phyloP scores from a whole-genome alignment of 129 eudicot genomes.

The Logfia minima region DNA sequence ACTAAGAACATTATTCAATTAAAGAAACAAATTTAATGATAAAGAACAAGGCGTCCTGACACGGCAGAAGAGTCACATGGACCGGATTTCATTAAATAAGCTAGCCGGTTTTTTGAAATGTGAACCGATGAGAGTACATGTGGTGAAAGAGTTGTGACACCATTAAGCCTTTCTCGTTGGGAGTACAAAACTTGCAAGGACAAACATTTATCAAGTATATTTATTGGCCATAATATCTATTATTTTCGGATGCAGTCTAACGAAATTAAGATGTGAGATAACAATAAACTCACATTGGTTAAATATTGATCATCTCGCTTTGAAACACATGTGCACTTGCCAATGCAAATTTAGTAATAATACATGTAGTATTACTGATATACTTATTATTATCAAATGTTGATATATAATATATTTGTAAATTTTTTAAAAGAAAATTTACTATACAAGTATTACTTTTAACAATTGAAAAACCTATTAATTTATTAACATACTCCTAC shows the following conservation, averaged over 20 bases:
- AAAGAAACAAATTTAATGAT: neutral
- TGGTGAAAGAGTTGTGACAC: constrained; percentile 16
- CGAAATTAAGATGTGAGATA: too few species aligned
- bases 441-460: too few species aligned
- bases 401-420: too few species aligned
- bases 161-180: constrained; percentile 9
- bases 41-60: constrained; percentile 10
- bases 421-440: too few species aligned
- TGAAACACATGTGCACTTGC: too few species aligned
- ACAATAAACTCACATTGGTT: neutral
- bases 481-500: too few species aligned
- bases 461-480: too few species aligned
- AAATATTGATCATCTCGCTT: too few species aligned
- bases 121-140: constrained; percentile 7
- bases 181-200: neutral
- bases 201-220: neutral
- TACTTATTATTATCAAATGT: too few species aligned
- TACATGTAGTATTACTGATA: too few species aligned
- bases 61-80: constrained; percentile 32
- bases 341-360: too few species aligned
- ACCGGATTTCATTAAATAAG: constrained; percentile 24
- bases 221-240: neutral
- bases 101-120: constrained; percentile 13
- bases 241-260: neutral
- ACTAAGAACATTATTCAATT: too few species aligned